phyloP scores from a whole-genome alignment of 495 filamentous ascomycete genomes.

The Penicillium desertorum region DNA sequence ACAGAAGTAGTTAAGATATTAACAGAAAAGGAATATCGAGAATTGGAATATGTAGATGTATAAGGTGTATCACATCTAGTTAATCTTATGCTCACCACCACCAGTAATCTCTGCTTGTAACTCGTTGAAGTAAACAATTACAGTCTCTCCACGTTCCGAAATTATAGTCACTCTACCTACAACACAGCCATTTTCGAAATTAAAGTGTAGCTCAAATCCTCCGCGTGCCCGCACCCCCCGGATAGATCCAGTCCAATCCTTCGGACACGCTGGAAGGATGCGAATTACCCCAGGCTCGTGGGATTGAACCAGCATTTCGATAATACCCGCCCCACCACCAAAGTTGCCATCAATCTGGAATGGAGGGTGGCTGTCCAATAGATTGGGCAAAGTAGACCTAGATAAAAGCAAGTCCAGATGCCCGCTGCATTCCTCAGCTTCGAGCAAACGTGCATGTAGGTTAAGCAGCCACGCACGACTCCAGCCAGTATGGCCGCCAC shows the following conservation, averaged over 20 bases:
- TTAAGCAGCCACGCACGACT: slow-evolving; percentile 50
- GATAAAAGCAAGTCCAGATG: slow-evolving; percentile 40
- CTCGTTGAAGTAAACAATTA: slow-evolving; percentile 24
- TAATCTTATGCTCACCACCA: slow-evolving; percentile 12
- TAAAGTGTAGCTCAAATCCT: slow-evolving; percentile 41
- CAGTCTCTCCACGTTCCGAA: slow-evolving; percentile 18
- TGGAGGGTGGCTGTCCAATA: slow-evolving; percentile 45
- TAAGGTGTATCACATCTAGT: neutral
- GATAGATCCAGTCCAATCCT: slow-evolving; percentile 36
- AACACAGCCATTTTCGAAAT: slow-evolving; percentile 31
- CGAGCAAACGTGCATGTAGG: slow-evolving; percentile 34
- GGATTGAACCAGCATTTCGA: slow-evolving; percentile 54
- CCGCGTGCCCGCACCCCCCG: slow-evolving; percentile 43
- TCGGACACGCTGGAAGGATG: slow-evolving; percentile 45
- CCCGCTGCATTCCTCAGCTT: slow-evolving; percentile 33
- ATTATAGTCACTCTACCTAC: slow-evolving; percentile 21
- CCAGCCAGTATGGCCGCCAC: slow-evolving; percentile 52
- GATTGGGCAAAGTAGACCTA: slow-evolving; percentile 40
- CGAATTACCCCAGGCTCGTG: slow-evolving; percentile 45
- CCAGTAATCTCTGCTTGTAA: slow-evolving; percentile 14
- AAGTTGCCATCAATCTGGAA: slow-evolving; percentile 58
- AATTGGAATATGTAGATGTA: neutral
- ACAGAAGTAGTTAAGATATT: neutral
- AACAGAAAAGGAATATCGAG: neutral
- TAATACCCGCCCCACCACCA: slow-evolving; percentile 47